Percentiles rank a stretch among this genome's conserved stretches.
These are phyloP conservation scores for Phytopythium delawarense DNA, from an alignment of 352 stramenopile genomes.

Conservation along the genomic window DNA sequence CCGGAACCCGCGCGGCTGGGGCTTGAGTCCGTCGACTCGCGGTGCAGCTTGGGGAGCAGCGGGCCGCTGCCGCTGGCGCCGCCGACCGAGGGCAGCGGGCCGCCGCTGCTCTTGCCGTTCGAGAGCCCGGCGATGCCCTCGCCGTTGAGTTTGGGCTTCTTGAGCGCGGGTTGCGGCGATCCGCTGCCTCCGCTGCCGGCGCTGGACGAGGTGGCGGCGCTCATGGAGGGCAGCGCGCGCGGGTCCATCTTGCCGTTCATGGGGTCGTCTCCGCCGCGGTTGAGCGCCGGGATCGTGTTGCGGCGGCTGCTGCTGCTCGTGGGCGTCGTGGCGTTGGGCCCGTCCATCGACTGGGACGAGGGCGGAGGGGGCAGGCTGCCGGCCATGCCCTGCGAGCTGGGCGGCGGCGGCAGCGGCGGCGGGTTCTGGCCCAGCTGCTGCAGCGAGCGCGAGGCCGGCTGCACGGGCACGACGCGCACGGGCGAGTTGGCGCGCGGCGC, in stretches of 20 bases:
- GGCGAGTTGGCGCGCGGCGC: slow-evolving; percentile 50
- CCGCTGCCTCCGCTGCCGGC: background rate
- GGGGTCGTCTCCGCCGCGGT: slow-evolving; percentile 41
- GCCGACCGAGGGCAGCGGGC: slow-evolving; percentile 41
- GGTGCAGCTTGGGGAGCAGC: slow-evolving; percentile 60
- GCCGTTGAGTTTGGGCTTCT: slow-evolving; percentile 74
- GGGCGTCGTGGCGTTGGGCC: slow-evolving; percentile 40
- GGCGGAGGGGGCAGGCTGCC: slow-evolving; percentile 24
- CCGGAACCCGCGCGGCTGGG: slow-evolving; percentile 23
- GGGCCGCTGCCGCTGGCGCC: slow-evolving; percentile 15
- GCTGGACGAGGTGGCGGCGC: slow-evolving; percentile 25
- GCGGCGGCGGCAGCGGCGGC: slow-evolving; percentile 33
- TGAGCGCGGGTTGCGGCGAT: slow-evolving; percentile 37
- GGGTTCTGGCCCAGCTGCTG: slow-evolving; percentile 59
- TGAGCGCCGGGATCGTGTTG: slow-evolving; percentile 57
- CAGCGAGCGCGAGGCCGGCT: slow-evolving; percentile 64
- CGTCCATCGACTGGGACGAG: slow-evolving; percentile 50
- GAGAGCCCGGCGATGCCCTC: slow-evolving; percentile 56
- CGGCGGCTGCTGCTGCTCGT: slow-evolving; percentile 31
- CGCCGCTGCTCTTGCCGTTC: slow-evolving; percentile 47
- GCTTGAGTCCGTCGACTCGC: slow-evolving; percentile 58
- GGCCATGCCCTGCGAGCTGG: slow-evolving; percentile 15
- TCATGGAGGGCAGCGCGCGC: slow-evolving; percentile 17
- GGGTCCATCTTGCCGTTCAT: slow-evolving; percentile 49
- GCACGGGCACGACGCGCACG: slow-evolving; percentile 62